Percentiles rank a stretch among this genome's conserved stretches.
Evolutionary conservation across 352 stramenopile species (phyloP).

Genomic region (Lagenidium sp.): DNA sequence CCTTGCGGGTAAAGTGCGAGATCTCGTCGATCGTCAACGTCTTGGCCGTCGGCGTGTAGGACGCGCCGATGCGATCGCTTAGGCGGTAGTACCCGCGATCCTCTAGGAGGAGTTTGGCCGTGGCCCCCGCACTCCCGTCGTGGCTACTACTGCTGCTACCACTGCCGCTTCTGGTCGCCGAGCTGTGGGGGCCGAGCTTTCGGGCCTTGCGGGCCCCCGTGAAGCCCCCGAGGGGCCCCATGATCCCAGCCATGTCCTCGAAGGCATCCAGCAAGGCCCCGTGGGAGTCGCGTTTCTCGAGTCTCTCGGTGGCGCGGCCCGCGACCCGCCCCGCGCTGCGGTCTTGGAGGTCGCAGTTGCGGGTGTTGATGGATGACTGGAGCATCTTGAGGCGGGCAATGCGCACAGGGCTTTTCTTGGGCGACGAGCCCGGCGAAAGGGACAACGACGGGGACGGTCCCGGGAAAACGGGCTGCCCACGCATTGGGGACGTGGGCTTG

Average conservation of each 20-base stretch:
- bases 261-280: constrained; percentile 11
- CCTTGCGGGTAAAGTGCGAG: constrained; percentile 46
- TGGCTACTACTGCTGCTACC: not conserved
- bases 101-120: constrained; percentile 16
- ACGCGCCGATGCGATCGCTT: constrained; percentile 73
- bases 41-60: constrained; percentile 61
- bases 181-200: constrained; percentile 9
- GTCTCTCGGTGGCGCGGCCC: not conserved
- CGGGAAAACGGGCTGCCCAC: no score
- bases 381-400: constrained; percentile 78
- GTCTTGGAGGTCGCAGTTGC: constrained; percentile 61
- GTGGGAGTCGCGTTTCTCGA: constrained; percentile 17
- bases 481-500: no score
- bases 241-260: constrained; percentile 48
- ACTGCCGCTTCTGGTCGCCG: not conserved
- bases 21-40: constrained; percentile 62
- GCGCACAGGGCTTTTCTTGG: constrained; percentile 65
- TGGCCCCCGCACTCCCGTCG: not conserved
- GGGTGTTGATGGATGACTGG: constrained; percentile 71
- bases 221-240: constrained; percentile 66
- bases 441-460: no score
- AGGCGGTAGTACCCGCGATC: constrained; percentile 68
- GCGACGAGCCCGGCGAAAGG: constrained; percentile 12
- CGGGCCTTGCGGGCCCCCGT: constrained; percentile 32
- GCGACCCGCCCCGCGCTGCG: constrained; percentile 9